These are phyloP conservation scores for Colletotrichum higginsianum DNA, from an alignment of 2,329 filamentous ascomycete genomes.

Conservation along the genomic window DNA sequence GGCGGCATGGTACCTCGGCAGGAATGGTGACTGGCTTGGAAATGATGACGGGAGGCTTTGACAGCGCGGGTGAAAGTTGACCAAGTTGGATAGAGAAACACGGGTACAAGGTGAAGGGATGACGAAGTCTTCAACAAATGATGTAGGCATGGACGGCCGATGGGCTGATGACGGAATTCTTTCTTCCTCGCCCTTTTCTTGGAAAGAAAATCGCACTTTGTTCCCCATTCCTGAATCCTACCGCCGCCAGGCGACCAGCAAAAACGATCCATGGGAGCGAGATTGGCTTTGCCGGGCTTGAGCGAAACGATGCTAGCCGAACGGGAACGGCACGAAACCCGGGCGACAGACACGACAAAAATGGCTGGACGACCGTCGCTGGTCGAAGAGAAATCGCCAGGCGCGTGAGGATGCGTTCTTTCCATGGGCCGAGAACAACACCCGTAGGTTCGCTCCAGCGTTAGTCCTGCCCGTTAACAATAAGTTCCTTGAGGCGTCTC, in stretches of 20 bases:
- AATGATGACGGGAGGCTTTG: background rate
- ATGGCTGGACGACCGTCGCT: background rate
- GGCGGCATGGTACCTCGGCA: background rate
- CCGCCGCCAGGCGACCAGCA: background rate
- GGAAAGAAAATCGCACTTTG: background rate
- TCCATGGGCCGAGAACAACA: no score
- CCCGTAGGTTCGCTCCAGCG: no score
- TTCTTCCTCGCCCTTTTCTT: background rate
- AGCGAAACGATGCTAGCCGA: background rate
- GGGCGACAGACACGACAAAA: background rate
- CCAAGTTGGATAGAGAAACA: background rate
- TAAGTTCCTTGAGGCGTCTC: slow-evolving; percentile 45
- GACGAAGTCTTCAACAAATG: background rate
- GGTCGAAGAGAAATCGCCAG: background rate
- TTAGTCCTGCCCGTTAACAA: slow-evolving; percentile 23
- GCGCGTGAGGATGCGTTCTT: background rate
- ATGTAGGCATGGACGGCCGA: background rate
- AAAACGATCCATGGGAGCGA: background rate
- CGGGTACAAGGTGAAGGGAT: background rate
- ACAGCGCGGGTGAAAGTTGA: no score
- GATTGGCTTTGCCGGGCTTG: background rate
- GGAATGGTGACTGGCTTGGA: background rate
- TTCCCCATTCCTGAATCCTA: background rate
- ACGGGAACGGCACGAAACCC: background rate
- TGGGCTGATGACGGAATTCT: background rate